Conservation (phyloP, 202 grass and related monocot species). For the Tripidium arundinaceum region DNA sequence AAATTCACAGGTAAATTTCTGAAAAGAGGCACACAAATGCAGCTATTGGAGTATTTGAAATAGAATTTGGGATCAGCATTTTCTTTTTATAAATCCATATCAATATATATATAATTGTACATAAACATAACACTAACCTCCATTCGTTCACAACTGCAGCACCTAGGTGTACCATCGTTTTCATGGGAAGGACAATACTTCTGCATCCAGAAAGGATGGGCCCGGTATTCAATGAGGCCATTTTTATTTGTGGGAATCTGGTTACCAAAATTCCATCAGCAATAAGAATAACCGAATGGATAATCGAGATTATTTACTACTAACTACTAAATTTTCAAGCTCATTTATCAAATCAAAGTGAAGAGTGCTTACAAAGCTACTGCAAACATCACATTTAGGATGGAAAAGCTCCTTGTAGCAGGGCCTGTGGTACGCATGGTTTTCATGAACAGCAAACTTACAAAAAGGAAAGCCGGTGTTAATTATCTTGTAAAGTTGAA, state of each 20-base stretch:
- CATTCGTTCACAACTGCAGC: constrained; percentile 90
- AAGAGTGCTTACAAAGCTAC: constrained; percentile 67
- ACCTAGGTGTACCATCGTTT: constrained; percentile 68
- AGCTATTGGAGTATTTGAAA: background rate
- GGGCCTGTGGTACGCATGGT: constrained; percentile 82
- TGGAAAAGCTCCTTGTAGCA: constrained; percentile 87
- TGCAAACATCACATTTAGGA: constrained; percentile 96
- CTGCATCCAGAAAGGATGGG: constrained; percentile 81
- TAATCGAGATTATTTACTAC: background rate
- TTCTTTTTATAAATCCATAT: constrained; percentile 1
- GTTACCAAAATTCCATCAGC: constrained; percentile 24
- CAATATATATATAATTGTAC: background rate
- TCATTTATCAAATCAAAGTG: constrained; percentile 11
- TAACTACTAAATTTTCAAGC: constrained; percentile 2
- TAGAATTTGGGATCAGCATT: background rate
- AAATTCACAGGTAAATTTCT: constrained; percentile 21
- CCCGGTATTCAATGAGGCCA: constrained; percentile 69
- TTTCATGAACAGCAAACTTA: constrained; percentile 91
- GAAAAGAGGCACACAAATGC: background rate
- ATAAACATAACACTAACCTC: constrained; percentile 47
- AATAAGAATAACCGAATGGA: constrained; percentile 21
- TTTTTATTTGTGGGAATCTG: constrained; percentile 70
- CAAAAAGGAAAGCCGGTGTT: constrained; percentile 17
- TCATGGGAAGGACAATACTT: constrained; percentile 84
- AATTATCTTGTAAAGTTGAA: constrained; percentile 1